These are phyloP conservation scores for Coprinopsis strossmayeri DNA, from an alignment of 768 basidiomycete species.

Conservation along the genomic window DNA sequence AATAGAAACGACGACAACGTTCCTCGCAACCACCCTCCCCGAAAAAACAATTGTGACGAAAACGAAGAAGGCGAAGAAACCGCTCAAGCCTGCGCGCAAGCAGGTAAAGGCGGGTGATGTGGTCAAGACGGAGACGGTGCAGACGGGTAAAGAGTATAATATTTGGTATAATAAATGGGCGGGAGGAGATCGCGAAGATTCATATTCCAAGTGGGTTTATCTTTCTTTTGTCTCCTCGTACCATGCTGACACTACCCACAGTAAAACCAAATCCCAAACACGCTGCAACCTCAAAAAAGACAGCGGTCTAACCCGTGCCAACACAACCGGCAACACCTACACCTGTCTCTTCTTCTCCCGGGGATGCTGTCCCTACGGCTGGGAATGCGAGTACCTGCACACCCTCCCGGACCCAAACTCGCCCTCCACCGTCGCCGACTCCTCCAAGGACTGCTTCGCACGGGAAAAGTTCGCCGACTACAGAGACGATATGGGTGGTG, in stretches of 20 bases:
- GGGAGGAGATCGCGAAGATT: constrained; percentile 97
- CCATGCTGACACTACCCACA: constrained; percentile 22
- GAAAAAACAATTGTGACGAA: no score
- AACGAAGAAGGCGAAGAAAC: constrained; percentile 8
- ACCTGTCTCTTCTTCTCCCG: constrained; percentile 93
- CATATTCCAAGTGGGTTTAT: constrained; percentile 77
- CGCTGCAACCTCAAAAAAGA: constrained; percentile 86
- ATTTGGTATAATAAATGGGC: constrained; percentile 99
- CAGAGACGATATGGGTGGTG: constrained; percentile 99
- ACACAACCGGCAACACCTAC: constrained; percentile 89
- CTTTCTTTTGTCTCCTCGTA: constrained; percentile 1
- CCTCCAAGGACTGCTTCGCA: constrained; percentile 96
- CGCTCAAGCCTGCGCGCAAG: constrained; percentile 82
- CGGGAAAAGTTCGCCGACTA: constrained; percentile 97
- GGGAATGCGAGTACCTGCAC: constrained; percentile 97
- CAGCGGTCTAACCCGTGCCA: constrained; percentile 90
- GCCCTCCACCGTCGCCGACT: constrained; percentile 39
- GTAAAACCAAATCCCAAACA: constrained; percentile 92
- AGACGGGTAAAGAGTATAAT: constrained; percentile 96
- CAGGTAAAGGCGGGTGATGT: constrained; percentile 90
- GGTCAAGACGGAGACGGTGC: constrained; percentile 79
- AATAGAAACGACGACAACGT: no score
- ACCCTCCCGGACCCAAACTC: constrained; percentile 63
- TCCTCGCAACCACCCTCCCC: no score
- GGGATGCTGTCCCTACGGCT: constrained; percentile 96